Percentiles rank a stretch among this genome's conserved stretches.
Evolutionary conservation across 2,329 filamentous ascomycete genomes (phyloP).

Genomic region (Cadophora sp.): DNA sequence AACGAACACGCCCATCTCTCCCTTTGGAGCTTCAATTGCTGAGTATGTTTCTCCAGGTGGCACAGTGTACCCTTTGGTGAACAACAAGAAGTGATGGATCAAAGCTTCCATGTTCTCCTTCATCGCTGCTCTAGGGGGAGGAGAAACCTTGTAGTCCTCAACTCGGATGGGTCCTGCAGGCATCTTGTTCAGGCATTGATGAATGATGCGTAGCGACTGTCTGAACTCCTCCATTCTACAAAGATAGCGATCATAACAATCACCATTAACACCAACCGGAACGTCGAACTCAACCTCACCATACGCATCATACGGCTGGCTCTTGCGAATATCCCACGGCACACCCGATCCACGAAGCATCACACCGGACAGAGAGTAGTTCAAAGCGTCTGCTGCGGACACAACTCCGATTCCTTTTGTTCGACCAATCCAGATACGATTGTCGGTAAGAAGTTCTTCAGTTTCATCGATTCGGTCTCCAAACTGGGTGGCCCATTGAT

Average conservation of each 20-base stretch:
- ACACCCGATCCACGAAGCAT: slow-evolving; percentile 98
- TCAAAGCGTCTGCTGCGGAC: slow-evolving; percentile 89
- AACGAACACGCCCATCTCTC: slow-evolving; percentile 97
- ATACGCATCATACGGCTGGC: slow-evolving; percentile 96
- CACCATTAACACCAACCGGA: slow-evolving; percentile 93
- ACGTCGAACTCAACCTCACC: slow-evolving; percentile 98
- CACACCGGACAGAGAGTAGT: slow-evolving; percentile 94
- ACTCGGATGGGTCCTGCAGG: slow-evolving; percentile 91
- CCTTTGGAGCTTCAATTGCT: slow-evolving; percentile 99
- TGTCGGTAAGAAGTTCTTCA: slow-evolving; percentile 97
- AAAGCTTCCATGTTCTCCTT: slow-evolving; percentile 99
- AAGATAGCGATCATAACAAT: slow-evolving; percentile 99
- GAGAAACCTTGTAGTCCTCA: slow-evolving; percentile 98
- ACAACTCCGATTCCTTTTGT: slow-evolving; percentile 93
- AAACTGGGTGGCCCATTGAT: slow-evolving; percentile 99
- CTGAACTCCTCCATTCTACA: slow-evolving; percentile 99
- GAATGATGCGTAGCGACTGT: slow-evolving; percentile 96
- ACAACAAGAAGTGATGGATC: slow-evolving; percentile 98
- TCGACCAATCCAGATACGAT: slow-evolving; percentile 98
- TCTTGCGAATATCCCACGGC: slow-evolving; percentile 96
- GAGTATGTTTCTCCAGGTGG: slow-evolving; percentile 98
- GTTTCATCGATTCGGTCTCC: slow-evolving; percentile 98
- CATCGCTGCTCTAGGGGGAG: slow-evolving; percentile 96
- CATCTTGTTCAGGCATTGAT: slow-evolving; percentile 99
- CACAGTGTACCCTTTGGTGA: slow-evolving; percentile 97